Percentiles rank a stretch among this genome's conserved stretches.
Conservation (phyloP, 306 rosid species). For the Quillaja saponaria region DNA sequence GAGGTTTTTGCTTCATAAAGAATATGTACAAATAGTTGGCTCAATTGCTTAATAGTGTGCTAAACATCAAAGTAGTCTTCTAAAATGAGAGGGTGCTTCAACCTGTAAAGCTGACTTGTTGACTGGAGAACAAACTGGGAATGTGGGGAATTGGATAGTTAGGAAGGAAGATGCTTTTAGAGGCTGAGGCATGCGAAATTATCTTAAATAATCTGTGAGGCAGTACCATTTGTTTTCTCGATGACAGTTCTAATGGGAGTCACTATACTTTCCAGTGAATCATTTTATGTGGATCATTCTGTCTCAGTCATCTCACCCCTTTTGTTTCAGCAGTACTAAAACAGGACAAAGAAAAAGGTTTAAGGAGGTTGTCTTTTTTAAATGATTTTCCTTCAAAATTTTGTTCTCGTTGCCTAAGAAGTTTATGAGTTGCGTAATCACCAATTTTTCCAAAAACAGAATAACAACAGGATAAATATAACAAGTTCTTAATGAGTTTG, state of each 20-base stretch:
- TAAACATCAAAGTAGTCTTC: conserved; percentile 39
- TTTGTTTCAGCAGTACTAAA: too few species aligned
- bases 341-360: too few species aligned
- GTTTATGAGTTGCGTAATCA: too few species aligned
- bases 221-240: conserved; percentile 47
- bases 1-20: conserved; percentile 54
- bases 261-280: conserved; percentile 42
- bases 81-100: conserved; percentile 46
- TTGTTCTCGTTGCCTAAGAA: too few species aligned
- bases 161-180: too few species aligned
- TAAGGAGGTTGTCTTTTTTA: too few species aligned
- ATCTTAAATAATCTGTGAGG: conserved; percentile 57
- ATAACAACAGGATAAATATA: too few species aligned
- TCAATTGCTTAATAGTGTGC: conserved; percentile 34
- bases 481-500: too few species aligned
- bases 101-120: conserved; percentile 82
- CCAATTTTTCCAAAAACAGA: too few species aligned
- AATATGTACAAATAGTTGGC: conserved; percentile 54
- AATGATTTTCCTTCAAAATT: too few species aligned
- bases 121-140: conserved; percentile 61
- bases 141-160: conserved; percentile 14
- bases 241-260: conserved; percentile 48
- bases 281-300: conserved; percentile 30
- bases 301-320: background rate
- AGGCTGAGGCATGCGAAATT: too few species aligned